Percentiles rank a stretch among this genome's conserved stretches.
phyloP scores from a whole-genome alignment of 177 flowering plant genomes.

The Vitis hybrid region DNA sequence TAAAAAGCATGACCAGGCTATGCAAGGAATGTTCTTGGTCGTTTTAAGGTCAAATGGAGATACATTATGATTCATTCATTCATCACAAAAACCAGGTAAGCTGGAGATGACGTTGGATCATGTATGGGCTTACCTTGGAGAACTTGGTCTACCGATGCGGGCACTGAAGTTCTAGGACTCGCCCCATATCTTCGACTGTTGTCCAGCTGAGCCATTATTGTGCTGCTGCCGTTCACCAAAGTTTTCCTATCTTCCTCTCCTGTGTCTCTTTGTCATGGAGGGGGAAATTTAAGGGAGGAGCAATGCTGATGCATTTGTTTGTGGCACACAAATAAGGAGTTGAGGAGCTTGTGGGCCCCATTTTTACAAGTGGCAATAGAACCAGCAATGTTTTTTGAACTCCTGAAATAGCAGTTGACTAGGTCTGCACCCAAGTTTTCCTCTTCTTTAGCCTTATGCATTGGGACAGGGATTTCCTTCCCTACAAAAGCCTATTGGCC shows the following conservation, averaged over 20 bases:
- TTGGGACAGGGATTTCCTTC: slow-evolving; percentile 6
- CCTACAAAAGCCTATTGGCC: too few species aligned
- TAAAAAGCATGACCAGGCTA: not conserved
- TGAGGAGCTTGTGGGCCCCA: slow-evolving; percentile 13
- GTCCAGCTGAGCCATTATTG: slow-evolving; percentile 25
- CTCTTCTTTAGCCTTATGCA: slow-evolving; percentile 17
- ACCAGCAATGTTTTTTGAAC: too few species aligned
- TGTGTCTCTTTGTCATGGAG: not conserved
- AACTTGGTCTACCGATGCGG: slow-evolving; percentile 40
- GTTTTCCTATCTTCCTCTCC: not conserved
- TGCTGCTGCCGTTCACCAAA: not conserved
- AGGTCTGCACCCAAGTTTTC: slow-evolving; percentile 10
- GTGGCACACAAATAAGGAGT: slow-evolving; percentile 4
- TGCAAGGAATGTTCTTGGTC: not conserved
- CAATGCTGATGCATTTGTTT: slow-evolving; percentile 2
- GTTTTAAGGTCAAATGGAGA: not conserved
- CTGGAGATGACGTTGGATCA: too few species aligned
- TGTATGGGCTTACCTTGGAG: slow-evolving; percentile 32
- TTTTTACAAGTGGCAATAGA: slow-evolving; percentile 15
- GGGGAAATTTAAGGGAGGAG: slow-evolving; percentile 12
- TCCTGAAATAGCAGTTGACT: slow-evolving; percentile 14
- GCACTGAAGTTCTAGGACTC: slow-evolving; percentile 11
- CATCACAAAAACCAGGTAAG: not conserved
- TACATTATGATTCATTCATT: not conserved
- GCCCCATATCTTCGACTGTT: slow-evolving; percentile 10